These are phyloP conservation scores for Geotrichum histeridarum DNA, from an alignment of 1,139 yeast species.

Conservation along the genomic window DNA sequence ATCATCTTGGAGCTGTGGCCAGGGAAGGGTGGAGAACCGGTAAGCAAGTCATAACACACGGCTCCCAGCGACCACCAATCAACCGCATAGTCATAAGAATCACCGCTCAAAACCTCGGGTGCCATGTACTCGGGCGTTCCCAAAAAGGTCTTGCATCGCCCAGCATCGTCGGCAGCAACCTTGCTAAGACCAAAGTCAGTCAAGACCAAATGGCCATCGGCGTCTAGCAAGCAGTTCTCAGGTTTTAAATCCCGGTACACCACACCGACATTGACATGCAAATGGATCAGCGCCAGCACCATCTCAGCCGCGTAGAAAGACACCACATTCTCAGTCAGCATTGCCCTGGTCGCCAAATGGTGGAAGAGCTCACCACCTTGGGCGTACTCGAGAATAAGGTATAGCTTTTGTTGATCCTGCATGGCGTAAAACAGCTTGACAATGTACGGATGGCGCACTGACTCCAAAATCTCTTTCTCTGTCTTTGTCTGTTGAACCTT, in stretches of 20 bases:
- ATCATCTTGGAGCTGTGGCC: constrained; percentile 82
- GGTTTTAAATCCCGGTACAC: constrained; percentile 92
- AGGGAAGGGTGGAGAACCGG: constrained; percentile 92
- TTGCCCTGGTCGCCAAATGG: constrained; percentile 78
- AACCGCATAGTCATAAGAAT: constrained; percentile 78
- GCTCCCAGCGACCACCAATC: constrained; percentile 99
- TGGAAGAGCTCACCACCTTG: constrained; percentile 93
- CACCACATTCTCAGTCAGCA: constrained; percentile 73
- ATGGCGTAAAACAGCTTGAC: constrained; percentile 85
- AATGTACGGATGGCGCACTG: constrained; percentile 76
- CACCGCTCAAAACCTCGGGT: constrained; percentile 83
- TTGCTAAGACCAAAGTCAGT: constrained; percentile 93
- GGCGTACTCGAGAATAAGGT: constrained; percentile 74
- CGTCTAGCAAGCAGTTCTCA: constrained; percentile 81
- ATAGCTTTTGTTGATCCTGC: constrained; percentile 77
- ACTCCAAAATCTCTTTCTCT: constrained; percentile 65
- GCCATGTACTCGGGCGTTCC: constrained; percentile 98
- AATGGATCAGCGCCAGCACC: constrained; percentile 71
- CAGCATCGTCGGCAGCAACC: constrained; percentile 47
- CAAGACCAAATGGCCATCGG: constrained; percentile 71
- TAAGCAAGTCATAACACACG: constrained; percentile 75
- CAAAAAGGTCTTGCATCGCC: constrained; percentile 64
- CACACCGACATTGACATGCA: constrained; percentile 75
- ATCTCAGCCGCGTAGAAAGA: constrained; percentile 84
- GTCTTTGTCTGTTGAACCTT: constrained; percentile 60